These are phyloP conservation scores for Kwoniella pini DNA, from an alignment of 768 basidiomycete genomes.

Conservation along the genomic window DNA sequence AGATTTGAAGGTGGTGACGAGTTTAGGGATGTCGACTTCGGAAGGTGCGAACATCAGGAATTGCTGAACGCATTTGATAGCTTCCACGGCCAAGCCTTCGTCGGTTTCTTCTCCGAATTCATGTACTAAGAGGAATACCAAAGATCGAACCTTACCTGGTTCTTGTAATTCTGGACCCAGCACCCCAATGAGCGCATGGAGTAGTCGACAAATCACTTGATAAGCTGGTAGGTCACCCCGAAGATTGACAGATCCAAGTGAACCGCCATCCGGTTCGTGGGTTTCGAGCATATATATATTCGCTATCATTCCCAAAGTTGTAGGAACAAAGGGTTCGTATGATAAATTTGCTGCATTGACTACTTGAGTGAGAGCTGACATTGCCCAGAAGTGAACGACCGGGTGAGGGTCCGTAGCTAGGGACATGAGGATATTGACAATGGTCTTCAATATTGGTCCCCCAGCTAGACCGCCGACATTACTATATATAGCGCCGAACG, in stretches of 20 bases:
- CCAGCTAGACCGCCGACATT: conserved; percentile 94
- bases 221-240: conserved; percentile 90
- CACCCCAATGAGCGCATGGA: conserved; percentile 89
- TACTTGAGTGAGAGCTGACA: conserved; percentile 79
- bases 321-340: conserved; percentile 83
- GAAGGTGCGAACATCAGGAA: conserved; percentile 93
- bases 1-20: conserved; percentile 73
- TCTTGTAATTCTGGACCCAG: conserved; percentile 96
- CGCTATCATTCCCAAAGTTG: conserved; percentile 84
- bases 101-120: conserved; percentile 83
- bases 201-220: conserved; percentile 84
- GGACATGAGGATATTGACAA: conserved; percentile 91
- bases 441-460: conserved; percentile 89
- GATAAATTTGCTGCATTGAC: conserved; percentile 88
- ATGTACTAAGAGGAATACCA: conserved; percentile 80
- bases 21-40: conserved; percentile 74
- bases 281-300: conserved; percentile 86
- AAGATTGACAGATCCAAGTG: conserved; percentile 74
- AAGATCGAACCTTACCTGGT: conserved; percentile 70
- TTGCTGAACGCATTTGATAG: conserved; percentile 94
- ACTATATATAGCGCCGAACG: conserved; percentile 87
- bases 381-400: conserved; percentile 89
- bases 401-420: conserved; percentile 95
- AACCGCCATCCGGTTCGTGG: conserved; percentile 91
- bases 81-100: conserved; percentile 85